Evolutionary conservation across 441 rosid genomes (phyloP).

Genomic region (Pelargonium myrrhifolium): DNA sequence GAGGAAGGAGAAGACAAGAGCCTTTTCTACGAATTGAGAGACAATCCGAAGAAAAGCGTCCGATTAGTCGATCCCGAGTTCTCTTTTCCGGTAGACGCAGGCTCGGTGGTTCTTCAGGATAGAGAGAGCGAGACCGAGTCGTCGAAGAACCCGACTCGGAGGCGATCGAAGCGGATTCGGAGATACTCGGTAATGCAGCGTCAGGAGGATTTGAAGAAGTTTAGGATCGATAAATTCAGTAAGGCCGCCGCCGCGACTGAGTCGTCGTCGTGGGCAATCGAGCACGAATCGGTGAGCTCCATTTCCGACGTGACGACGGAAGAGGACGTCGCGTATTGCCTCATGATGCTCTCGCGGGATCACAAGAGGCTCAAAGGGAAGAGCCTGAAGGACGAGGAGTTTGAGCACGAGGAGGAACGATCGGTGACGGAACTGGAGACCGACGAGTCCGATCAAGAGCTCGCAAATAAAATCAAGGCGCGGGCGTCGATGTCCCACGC

Average conservation of each 20-base stretch:
- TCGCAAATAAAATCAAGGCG: constrained; percentile 11
- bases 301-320: constrained; percentile 57
- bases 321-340: constrained; percentile 64
- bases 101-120: constrained; percentile 52
- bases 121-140: constrained; percentile 81
- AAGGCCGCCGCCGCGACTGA: constrained; percentile 36
- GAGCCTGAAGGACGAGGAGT: constrained; percentile 4
- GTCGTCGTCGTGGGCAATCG: constrained; percentile 19
- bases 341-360: constrained; percentile 59
- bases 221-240: constrained; percentile 20
- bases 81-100: constrained; percentile 36
- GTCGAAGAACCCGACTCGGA: constrained; percentile 56
- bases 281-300: constrained; percentile 61
- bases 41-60: constrained; percentile 50
- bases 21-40: constrained; percentile 35
- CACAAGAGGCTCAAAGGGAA: constrained; percentile 31
- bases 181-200: constrained; percentile 22
- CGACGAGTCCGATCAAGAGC: constrained; percentile 25
- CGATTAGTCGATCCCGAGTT: constrained; percentile 60
- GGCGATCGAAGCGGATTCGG: constrained; percentile 62
- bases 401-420: constrained; percentile 20
- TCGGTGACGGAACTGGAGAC: constrained; percentile 27
- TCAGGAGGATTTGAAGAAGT: constrained; percentile 12
- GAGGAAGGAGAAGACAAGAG: constrained; percentile 26
- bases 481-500: constrained; percentile 10